Percentiles rank a stretch among this genome's conserved stretches.
phyloP scores from a whole-genome alignment of 2,329 filamentous ascomycete genomes.

The Colletotrichum tabaci region DNA sequence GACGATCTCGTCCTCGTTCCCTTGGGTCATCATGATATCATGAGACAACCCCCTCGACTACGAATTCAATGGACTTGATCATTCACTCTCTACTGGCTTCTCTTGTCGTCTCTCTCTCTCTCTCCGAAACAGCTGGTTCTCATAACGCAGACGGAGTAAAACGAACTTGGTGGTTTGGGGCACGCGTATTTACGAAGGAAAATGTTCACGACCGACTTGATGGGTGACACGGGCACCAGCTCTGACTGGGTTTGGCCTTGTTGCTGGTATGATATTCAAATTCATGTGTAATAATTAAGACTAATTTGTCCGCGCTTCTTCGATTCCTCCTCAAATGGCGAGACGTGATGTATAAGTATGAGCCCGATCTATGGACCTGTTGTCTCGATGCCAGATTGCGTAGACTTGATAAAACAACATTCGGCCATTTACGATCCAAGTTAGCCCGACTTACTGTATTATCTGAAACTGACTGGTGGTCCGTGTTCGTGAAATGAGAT shows the following conservation, averaged over 20 bases:
- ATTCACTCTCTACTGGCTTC: background rate
- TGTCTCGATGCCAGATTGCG: too few species aligned
- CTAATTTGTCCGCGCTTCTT: constrained; percentile 18
- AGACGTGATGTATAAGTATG: too few species aligned
- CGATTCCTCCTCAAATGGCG: too few species aligned
- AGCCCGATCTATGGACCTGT: too few species aligned
- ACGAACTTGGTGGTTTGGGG: constrained; percentile 3
- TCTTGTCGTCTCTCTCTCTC: background rate
- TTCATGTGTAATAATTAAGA: constrained; percentile 40
- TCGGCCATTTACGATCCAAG: too few species aligned
- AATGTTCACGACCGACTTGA: constrained; percentile 32
- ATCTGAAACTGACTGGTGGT: background rate
- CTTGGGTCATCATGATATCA: background rate
- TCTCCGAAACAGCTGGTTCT: background rate
- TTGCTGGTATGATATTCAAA: constrained; percentile 28
- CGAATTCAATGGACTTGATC: constrained; percentile 28
- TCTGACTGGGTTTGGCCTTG: background rate
- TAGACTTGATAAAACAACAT: too few species aligned
- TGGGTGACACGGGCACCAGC: background rate
- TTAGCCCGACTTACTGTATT: background rate
- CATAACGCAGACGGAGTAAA: background rate
- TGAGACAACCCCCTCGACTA: constrained; percentile 4
- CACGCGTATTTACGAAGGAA: constrained; percentile 21
- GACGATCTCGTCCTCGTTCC: background rate
- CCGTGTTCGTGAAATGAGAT: background rate